Base-by-base conservation (phyloP, 345 rosid genomes). In the Salix arbutifolia region DNA sequence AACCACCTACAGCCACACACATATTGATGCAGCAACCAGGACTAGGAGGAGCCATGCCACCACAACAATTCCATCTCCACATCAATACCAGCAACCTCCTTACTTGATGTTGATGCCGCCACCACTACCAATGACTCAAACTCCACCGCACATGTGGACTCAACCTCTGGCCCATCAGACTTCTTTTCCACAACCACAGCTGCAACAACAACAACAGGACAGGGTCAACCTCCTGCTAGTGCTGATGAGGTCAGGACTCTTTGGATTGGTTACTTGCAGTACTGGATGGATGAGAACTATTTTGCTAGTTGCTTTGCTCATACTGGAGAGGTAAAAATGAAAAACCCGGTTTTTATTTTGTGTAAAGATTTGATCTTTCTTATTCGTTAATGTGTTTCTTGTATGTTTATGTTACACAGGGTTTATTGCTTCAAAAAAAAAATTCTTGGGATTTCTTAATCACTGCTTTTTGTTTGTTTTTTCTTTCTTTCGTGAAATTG, bases 261-360 rank as follows among this genome's bases (percentile, higher is more conserved):
- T 65, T 94, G 98, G 98, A 92, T 94, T 86, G 98, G 98, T 1
- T 96, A 94, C 75, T 88, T 94, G 81, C 94, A 91, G 90, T 90
- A 90, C 84, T 94, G 97, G 97, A 92, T 94, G 98, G 97, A 94
- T 75, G 98, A 94, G 85, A 80, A 9, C 74, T 94, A 89, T 82
- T 74, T 94, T 53, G 65, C 46, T 46, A 61, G 72, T 72, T 90
- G 93, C 72, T 92, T 94, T 71, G 84, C 92, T 67, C 87, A 85
- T 44, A 88, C 88, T 21, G 93, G 93, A 67, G 97, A 92, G 91
- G 96, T 83, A 64, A 40, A 23, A 10, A 31, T 1, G 4, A 30
- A 35, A 37, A 58, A 17, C 11, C 23, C 17, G 19, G n/a, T 18
- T 18, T 50, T 4, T 21, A 44, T 13, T 44, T 16, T 23, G 8